Base-by-base conservation (phyloP, 1,139 yeast species). In the Pichia kudriavzevii region DNA sequence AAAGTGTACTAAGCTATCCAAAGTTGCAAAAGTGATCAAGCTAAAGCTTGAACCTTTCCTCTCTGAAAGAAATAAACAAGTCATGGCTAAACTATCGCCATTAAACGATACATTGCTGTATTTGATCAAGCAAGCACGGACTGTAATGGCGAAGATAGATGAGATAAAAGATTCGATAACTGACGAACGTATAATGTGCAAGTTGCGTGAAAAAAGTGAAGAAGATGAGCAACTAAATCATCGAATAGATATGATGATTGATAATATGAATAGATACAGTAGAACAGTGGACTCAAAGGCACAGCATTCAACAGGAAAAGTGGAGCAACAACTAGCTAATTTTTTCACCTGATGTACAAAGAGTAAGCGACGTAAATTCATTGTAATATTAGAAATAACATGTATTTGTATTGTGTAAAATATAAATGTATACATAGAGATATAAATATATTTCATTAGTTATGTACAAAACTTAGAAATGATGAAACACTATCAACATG, bases 51-150 rank as follows among this genome's bases (percentile, higher is more conserved):
- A 31, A 13, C 26, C 34, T 3, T 29, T 34, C 4, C 17, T 17
- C 7, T 17, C 14, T 4, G 22, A 10, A 10, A 27, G 16, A 8
- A 16, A 28, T n/a, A 32, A 26, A 23, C 16, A 18, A 11, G n/a
- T 29, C 7, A 22, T 34, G 5, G 28, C 36, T 13, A n/a, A 31
- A 8, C 20, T 40, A 11, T 16, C 26, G 5, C 41, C 41, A 8
- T 12, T 40, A 5, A 32, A 32, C n/a, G 40, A 40, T 21, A 38
- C 41, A 1, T 16, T 40, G 6, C 7, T 32, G 11, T 40, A 26
- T 24, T 24, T 40, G 5, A 17, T 35, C 9, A 34, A 22, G 6
- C 37, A 40, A 30, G 16, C 33, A 14, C 31, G 35, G 26, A 30
- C 19, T 14, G 35, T 24, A 7, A 32, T 20, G 17, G 32, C 30